Evolutionary conservation across 2,329 filamentous ascomycete genomes (phyloP).

Genomic region (Aureobasidium sp.): DNA sequence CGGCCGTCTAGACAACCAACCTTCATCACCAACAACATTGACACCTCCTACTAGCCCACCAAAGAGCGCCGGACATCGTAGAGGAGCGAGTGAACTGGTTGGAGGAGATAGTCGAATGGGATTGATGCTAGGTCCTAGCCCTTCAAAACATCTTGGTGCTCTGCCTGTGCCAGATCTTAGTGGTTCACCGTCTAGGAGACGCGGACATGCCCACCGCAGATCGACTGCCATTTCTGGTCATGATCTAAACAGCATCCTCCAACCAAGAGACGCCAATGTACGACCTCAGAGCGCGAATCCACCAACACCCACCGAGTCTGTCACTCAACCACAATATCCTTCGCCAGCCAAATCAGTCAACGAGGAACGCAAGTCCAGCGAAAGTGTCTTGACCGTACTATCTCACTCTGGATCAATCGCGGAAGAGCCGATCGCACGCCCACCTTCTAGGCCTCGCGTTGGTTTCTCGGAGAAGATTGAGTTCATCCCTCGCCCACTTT

Average conservation of each 20-base stretch:
- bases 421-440: conserved; percentile 19
- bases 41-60: conserved; percentile 37
- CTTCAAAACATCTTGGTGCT: conserved; percentile 55
- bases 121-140: conserved; percentile 57
- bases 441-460: conserved; percentile 55
- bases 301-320: neutral
- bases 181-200: conserved; percentile 45
- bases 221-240: conserved; percentile 76
- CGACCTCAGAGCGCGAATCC: conserved; percentile 3
- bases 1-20: conserved; percentile 25
- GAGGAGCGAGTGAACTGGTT: conserved; percentile 80
- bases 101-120: conserved; percentile 54
- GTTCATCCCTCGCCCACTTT: conserved; percentile 74
- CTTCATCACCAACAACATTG: conserved; percentile 27
- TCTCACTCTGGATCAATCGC: neutral
- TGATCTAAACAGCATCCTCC: conserved; percentile 64
- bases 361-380: neutral
- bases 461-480: conserved; percentile 80
- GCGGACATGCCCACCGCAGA: conserved; percentile 71
- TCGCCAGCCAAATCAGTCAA: conserved; percentile 3
- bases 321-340: neutral
- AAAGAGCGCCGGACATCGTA: conserved; percentile 55
- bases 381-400: neutral
- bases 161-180: conserved; percentile 46
- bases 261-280: conserved; percentile 44